phyloP scores from a whole-genome alignment of 1,284 basidiomycete genomes.

The Crepidotus sp. region DNA sequence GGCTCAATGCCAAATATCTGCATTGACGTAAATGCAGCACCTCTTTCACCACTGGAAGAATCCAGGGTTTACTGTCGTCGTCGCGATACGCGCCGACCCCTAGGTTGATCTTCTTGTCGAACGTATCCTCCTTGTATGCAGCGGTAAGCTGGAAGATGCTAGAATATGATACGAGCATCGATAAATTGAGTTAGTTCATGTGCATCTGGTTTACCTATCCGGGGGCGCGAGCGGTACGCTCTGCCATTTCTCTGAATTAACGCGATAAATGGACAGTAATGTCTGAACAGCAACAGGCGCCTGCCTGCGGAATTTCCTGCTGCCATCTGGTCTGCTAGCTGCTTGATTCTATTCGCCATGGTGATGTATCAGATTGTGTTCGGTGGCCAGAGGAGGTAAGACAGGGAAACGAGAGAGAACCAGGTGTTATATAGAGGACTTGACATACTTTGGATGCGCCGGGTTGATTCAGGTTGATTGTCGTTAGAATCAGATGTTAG shows the following conservation, averaged over 20 bases:
- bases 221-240: slow-evolving; percentile 72
- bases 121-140: slow-evolving; percentile 78
- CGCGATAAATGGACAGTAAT: slow-evolving; percentile 10
- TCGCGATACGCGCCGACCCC: slow-evolving; percentile 89
- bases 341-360: slow-evolving; percentile 49
- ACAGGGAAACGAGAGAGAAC: not conserved
- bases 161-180: slow-evolving; percentile 6
- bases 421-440: not conserved
- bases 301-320: slow-evolving; percentile 37
- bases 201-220: slow-evolving; percentile 45
- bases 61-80: slow-evolving; percentile 78
- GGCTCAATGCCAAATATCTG: slow-evolving; percentile 1
- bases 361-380: slow-evolving; percentile 3
- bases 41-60: slow-evolving; percentile 88
- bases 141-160: slow-evolving; percentile 92
- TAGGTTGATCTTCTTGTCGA: slow-evolving; percentile 83
- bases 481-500: not conserved
- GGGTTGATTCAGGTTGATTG: too few species aligned
- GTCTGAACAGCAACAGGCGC: slow-evolving; percentile 17
- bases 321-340: slow-evolving; percentile 34
- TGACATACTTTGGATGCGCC: too few species aligned
- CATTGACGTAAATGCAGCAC: slow-evolving; percentile 29
- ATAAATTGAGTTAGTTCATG: slow-evolving; percentile 7
- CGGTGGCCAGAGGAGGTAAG: not conserved
- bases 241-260: slow-evolving; percentile 55